Evolutionary conservation across 345 rosid genomes (phyloP).

Genomic region (Linum usitatissimum): DNA sequence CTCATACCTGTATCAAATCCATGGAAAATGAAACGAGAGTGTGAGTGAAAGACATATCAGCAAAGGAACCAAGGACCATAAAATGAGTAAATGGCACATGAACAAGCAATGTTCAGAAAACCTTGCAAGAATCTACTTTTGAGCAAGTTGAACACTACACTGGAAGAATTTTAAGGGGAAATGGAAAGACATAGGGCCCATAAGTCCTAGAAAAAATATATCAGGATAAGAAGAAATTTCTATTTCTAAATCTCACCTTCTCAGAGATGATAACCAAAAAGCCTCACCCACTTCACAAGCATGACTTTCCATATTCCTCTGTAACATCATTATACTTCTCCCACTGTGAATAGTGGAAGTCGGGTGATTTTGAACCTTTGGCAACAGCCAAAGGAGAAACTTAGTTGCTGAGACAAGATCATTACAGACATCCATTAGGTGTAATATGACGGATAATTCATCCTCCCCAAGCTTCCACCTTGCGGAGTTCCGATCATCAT

Average conservation of each 20-base stretch:
- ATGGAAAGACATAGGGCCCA: too few species aligned
- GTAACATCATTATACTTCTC: slow-evolving; percentile 41
- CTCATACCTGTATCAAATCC: slow-evolving; percentile 7
- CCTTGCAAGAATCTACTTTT: neutral
- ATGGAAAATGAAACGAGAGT: neutral
- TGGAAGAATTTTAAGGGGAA: too few species aligned
- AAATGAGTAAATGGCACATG: neutral
- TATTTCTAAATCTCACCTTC: neutral
- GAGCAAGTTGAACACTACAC: too few species aligned
- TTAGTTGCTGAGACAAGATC: slow-evolving; percentile 44
- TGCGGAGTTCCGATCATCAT: slow-evolving; percentile 2
- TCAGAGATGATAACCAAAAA: slow-evolving; percentile 5
- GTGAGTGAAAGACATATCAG: neutral
- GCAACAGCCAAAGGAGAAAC: slow-evolving; percentile 84
- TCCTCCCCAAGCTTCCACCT: slow-evolving; percentile 7
- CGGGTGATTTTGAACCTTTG: slow-evolving; percentile 31
- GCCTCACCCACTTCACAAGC: slow-evolving; percentile 12
- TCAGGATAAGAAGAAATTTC: neutral
- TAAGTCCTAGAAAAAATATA: neutral
- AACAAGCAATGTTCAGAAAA: neutral
- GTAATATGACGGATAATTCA: neutral
- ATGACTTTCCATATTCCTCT: slow-evolving; percentile 49
- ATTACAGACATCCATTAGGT: slow-evolving; percentile 4
- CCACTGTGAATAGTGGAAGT: slow-evolving; percentile 42
- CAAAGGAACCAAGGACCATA: neutral